A percentile compares a stretch with the other conserved stretches of the same genome.
Conservation (phyloP, 768 basidiomycete genomes). For the Cubamyces lactineus region DNA sequence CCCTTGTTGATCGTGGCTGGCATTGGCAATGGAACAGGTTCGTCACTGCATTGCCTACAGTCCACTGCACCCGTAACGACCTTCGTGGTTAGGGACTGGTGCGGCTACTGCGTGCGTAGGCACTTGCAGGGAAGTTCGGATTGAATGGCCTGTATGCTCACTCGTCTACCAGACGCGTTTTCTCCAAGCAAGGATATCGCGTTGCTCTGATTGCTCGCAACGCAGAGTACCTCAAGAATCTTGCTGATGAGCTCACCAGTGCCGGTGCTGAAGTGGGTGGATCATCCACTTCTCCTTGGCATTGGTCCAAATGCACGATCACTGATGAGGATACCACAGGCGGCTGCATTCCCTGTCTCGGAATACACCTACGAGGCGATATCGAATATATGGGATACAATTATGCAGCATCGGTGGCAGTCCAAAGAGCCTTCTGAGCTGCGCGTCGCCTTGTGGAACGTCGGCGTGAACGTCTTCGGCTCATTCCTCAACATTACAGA, state of each 20-base stretch:
- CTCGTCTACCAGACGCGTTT: slow-evolving; percentile 34
- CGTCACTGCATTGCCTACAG: slow-evolving; percentile 1
- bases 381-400: slow-evolving; percentile 36
- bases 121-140: too few relatives aligned
- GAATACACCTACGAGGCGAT: slow-evolving; percentile 37
- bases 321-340: slow-evolving; percentile 29
- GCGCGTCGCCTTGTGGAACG: slow-evolving; percentile 46
- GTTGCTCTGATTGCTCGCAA: slow-evolving; percentile 43
- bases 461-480: slow-evolving; percentile 38
- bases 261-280: slow-evolving; percentile 38
- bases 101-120: slow-evolving; percentile 41
- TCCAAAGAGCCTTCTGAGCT: slow-evolving; percentile 31
- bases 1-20: slow-evolving; percentile 47
- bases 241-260: slow-evolving; percentile 37
- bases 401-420: slow-evolving; percentile 36
- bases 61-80: background rate
- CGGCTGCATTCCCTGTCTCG: slow-evolving; percentile 40
- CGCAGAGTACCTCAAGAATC: slow-evolving; percentile 34
- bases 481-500: slow-evolving; percentile 43
- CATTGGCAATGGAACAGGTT: slow-evolving; percentile 43
- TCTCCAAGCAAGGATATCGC: slow-evolving; percentile 42
- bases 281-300: background rate
- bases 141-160: background rate
- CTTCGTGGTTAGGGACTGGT: slow-evolving; percentile 38
- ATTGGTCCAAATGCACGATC: background rate